Percentiles rank a stretch among this genome's conserved stretches.
Evolutionary conservation across 2,329 filamentous ascomycete genomes (phyloP).

Genomic region (Sphaerulina musiva): DNA sequence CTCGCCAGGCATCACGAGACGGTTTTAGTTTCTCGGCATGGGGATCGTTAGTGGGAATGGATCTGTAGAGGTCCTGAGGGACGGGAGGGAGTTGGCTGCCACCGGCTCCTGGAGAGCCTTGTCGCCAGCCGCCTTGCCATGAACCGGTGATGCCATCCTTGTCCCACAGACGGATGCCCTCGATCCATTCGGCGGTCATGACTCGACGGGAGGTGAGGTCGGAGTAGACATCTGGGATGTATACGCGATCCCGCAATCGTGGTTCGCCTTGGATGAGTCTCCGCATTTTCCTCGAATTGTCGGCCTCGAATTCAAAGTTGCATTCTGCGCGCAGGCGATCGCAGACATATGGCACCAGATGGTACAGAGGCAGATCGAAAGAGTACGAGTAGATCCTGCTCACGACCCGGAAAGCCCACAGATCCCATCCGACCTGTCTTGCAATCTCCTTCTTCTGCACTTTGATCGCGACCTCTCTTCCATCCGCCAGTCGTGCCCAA

Average conservation of each 20-base stretch:
- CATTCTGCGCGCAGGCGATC: conserved; percentile 90
- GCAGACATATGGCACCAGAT: conserved; percentile 82
- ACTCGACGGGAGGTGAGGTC: conserved; percentile 77
- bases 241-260: conserved; percentile 70
- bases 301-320: conserved; percentile 86
- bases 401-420: conserved; percentile 92
- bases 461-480: conserved; percentile 88
- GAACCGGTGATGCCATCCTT: conserved; percentile 69
- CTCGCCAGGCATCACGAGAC: conserved; percentile 70
- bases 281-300: conserved; percentile 81
- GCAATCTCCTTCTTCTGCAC: conserved; percentile 93
- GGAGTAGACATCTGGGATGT: conserved; percentile 76
- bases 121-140: conserved; percentile 72
- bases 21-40: conserved; percentile 65
- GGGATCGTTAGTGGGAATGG: conserved; percentile 42
- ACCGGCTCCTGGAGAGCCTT: conserved; percentile 70
- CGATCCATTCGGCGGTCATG: conserved; percentile 96
- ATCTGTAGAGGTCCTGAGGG: conserved; percentile 21
- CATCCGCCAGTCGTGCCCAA: conserved; percentile 80
- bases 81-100: conserved; percentile 56
- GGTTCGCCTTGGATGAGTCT: conserved; percentile 68
- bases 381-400: conserved; percentile 74
- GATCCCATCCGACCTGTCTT: conserved; percentile 84
- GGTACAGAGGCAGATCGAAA: conserved; percentile 92
- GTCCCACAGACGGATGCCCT: conserved; percentile 88